Evolutionary conservation across 345 rosid species (phyloP), one percentile per base, ranked within the genome.

Genomic region (Eucalyptus grandis): DNA sequence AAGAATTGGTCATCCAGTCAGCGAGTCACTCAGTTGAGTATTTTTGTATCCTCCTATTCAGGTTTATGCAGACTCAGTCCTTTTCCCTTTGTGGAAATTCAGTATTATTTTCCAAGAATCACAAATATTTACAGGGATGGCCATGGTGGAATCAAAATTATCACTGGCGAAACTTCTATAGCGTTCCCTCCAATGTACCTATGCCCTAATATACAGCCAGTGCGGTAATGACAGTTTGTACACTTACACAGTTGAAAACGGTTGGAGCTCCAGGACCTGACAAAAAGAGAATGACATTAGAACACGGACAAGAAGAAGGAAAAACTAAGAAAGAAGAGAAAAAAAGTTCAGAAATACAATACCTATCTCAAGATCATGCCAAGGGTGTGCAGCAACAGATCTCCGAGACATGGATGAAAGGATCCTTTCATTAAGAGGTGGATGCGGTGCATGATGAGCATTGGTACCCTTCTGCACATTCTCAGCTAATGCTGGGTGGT

Each of bases 361-460:
- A 96, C 99, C 99, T 27, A 98, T 97, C 95, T 98, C 99, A 22
- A 98, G 97, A 95, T 98, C 99, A 92, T 98, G 99, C 99, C 99
- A 98, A 60, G 99, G 99, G 92, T 98, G 99, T 37, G 99, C 99
- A 92, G 99, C 98, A 69, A 95, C 92, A 60, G 99, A 96, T 92
- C 99, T 95, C 93, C 96, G 96, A 88, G 94, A 93, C 99, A 98
- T 87, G 81, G 99, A 97, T 14, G 98, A 95, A 89, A 98, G 97
- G 40, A 98, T 98, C 95, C 99, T 95, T 90, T 98, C 99, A 90
- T 97, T 98, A 67, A 98, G 97, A 87, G 96, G 96, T 87, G 98
- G 95, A 83, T 94, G 93, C 49, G 97, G 65, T 62, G 90, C 87
- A 31, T 89, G 90, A 62, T 93, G 93, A 89, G 91, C 86, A 37